Evolutionary conservation across 805 yeast genomes (phyloP), one percentile per base, ranked within the genome.

Genomic region (Monosporozyma aquatica): DNA sequence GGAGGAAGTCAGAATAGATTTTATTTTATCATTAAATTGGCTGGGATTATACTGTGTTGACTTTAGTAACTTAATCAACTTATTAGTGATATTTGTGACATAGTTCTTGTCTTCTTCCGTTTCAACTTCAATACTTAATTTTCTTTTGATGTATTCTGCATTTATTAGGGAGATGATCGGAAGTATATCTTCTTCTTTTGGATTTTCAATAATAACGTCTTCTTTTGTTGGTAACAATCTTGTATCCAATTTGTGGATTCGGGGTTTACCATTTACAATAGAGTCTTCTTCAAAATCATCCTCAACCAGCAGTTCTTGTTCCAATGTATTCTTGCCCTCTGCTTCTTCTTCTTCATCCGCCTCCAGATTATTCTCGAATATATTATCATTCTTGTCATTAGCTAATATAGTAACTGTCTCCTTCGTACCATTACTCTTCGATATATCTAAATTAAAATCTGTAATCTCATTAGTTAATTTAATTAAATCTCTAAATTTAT

Each of bases 71-170:
- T 54, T 56, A 18, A 69, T 57, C 1, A 80, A 62, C 11, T 63
- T 55, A 1, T 59, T 51, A 6, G 80, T 29, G 69, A 71, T 14
- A 67, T 38, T 32, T 58, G 54, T 54, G 55, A 67, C 47, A 71
- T 49, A 76, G 76, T 21, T 54, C 50, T 37, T 57, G 63, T 45
- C 38, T 4, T 25, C 28, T 10, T 20, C 9, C 6, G 42, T 50
- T n/a, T n/a, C n/a, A 32, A 55, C 54, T 4, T 53, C 50, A 2
- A 60, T 41, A 0, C 75, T 57, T 1, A 84, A 48, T 39, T 70
- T 67, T 44, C 76, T 66, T 40, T 75, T 75, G 2, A 84, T 59
- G 73, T 78, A 84, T 43, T 64, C 71, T 6, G 70, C 62, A 41
- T 70, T 74, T 17, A 76, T 65, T 3, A 67, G 66, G 5, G 60